Conservation (phyloP, 2,329 filamentous ascomycete species). For the Fusarium camptoceras region DNA sequence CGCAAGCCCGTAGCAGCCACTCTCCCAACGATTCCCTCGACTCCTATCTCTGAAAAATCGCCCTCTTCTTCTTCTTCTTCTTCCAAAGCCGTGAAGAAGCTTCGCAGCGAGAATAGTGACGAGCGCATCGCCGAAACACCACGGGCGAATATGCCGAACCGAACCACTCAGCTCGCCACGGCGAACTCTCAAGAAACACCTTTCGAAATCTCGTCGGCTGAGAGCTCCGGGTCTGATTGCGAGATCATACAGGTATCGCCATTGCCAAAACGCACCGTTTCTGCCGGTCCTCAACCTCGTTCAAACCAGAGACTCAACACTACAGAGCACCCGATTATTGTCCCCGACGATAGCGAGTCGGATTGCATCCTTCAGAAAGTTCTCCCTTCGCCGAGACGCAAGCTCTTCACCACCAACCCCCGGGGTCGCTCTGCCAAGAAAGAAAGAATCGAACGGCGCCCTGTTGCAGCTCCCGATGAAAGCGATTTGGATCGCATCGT, state of each 20-base stretch:
- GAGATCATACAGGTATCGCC: conserved; percentile 21
- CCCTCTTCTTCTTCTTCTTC: conserved; percentile 6
- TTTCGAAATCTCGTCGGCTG: conserved; percentile 38
- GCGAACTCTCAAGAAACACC: conserved; percentile 34
- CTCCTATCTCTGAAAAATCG: neutral
- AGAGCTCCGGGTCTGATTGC: conserved; percentile 33
- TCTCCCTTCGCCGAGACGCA: conserved; percentile 15
- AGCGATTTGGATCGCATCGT: neutral
- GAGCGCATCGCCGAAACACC: conserved; percentile 24
- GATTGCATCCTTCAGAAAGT: conserved; percentile 33
- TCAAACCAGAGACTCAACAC: conserved; percentile 12
- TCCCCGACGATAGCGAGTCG: conserved; percentile 10
- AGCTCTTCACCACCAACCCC: neutral
- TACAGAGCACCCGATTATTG: neutral
- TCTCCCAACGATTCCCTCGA: neutral
- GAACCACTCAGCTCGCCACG: neutral
- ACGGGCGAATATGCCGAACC: neutral
- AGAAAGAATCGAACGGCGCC: neutral
- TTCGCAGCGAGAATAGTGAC: neutral
- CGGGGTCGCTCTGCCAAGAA: neutral
- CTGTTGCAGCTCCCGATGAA: neutral
- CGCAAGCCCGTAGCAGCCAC: neutral
- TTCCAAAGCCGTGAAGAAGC: conserved; percentile 3
- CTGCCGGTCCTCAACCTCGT: neutral
- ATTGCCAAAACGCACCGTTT: conserved; percentile 14